A percentile compares a stretch with the other conserved stretches of the same genome.
These are phyloP conservation scores for Echinochloa phyllopogon DNA, from an alignment of 176 grass and related monocot genomes.

Conservation along the genomic window DNA sequence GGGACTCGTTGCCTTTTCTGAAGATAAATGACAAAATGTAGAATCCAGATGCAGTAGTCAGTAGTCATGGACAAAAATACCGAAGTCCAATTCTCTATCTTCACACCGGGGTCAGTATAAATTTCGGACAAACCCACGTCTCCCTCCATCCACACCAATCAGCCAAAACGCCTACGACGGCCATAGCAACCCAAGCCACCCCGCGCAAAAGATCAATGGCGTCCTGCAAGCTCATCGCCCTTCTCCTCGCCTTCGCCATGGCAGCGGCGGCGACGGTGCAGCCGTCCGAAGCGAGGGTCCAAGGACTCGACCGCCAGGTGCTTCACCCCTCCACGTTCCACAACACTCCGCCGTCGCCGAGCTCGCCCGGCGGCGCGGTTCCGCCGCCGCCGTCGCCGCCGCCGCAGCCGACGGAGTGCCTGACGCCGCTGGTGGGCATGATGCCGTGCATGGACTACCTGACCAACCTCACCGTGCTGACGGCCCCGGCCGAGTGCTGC, in stretches of 20 bases:
- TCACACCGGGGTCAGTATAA: not conserved
- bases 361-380: not conserved
- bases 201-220: not conserved
- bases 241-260: not conserved
- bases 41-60: not conserved
- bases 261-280: not conserved
- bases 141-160: slow-evolving; percentile 2
- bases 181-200: slow-evolving; percentile 9
- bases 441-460: slow-evolving; percentile 47
- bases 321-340: not conserved
- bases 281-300: not conserved
- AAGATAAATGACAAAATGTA: not conserved
- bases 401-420: slow-evolving; percentile 29
- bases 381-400: not conserved
- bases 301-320: not conserved
- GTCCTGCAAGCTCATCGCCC: not conserved
- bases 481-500: slow-evolving; percentile 31
- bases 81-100: not conserved
- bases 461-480: slow-evolving; percentile 35
- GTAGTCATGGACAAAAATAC: not conserved
- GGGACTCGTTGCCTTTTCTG: not conserved
- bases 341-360: not conserved
- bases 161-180: not conserved
- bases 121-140: not conserved
- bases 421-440: slow-evolving; percentile 16